Evolutionary conservation across 2,329 filamentous ascomycete species (phyloP), one percentile per base, ranked within the genome.

Genomic region (Stylonectria norvegica): DNA sequence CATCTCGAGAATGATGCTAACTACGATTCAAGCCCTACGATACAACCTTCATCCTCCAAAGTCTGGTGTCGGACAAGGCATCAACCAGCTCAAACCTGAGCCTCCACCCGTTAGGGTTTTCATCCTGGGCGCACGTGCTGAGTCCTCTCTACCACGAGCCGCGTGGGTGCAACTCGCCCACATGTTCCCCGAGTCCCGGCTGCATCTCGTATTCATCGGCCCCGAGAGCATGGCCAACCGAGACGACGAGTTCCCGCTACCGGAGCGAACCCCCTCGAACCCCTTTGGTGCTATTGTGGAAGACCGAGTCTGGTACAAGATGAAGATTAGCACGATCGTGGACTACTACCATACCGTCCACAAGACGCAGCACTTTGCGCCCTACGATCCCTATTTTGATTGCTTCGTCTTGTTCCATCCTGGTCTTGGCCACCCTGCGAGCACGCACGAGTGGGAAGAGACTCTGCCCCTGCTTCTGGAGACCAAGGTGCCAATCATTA

Each of bases 261-360:
- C 94, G 1, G 79, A 86, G 53, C 83, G 90, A 40, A 96, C 89
- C 2, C 73, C 90, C 0, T 70, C 73, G 8, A 98, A 98, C 61
- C 93, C 93, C 1, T 98, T 90, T 55, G 93, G 93, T 29, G 88
- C 87, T n/a, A 77, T 98, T 37, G 80, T 96, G 11, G 94, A 98
- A 68, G 91, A 95, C 64, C 82, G 91, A 37, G 76, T 98, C 7
- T 88, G 85, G 60, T 82, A 85, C 40, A 84, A 85, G 52, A 82
- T 97, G 80, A 98, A 98, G 72, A 95, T 98, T 59, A 93, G 85
- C 63, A 98, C 94, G 1, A 95, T 90, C 58, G 91, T 97, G 36
- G 93, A 98, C 56, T 96, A 98, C 70, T 98, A 94, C 71, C 91
- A 98, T 67, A 97, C 88, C 3, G 79, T 98, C 54, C 91, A 98